A percentile compares a stretch with the other conserved stretches of the same genome.
These are phyloP conservation scores for Phytophthora palmivora DNA, from an alignment of 352 stramenopile species.

Conservation along the genomic window DNA sequence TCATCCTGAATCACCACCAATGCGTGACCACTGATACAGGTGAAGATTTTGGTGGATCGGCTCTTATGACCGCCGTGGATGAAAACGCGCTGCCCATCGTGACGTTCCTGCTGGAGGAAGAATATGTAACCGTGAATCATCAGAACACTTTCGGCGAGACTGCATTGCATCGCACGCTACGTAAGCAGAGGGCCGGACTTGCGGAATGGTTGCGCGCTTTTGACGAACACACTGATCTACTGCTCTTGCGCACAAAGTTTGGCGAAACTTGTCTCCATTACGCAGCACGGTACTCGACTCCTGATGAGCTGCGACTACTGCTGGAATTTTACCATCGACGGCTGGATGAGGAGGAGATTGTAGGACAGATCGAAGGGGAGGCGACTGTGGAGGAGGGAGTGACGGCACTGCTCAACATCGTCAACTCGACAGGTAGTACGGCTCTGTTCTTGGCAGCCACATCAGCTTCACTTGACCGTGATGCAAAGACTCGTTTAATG, in stretches of 20 bases:
- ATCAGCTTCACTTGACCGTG: slow-evolving; percentile 3
- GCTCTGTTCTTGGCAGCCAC: slow-evolving; percentile 16
- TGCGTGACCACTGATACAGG: slow-evolving; percentile 14
- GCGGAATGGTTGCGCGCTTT: slow-evolving; percentile 9
- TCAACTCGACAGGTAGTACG: slow-evolving; percentile 12
- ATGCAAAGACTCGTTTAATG: slow-evolving; percentile 20
- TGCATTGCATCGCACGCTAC: slow-evolving; percentile 19
- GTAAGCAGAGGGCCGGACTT: slow-evolving; percentile 2
- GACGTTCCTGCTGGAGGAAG: slow-evolving; percentile 26
- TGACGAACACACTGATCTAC: slow-evolving; percentile 1
- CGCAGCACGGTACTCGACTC: slow-evolving; percentile 19
- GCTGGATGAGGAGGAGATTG: background rate
- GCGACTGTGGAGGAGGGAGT: background rate
- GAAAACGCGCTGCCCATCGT: slow-evolving; percentile 9
- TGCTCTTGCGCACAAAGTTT: background rate
- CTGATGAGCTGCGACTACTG: slow-evolving; percentile 8
- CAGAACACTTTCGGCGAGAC: slow-evolving; percentile 21
- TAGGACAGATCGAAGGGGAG: too few species aligned
- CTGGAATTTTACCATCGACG: slow-evolving; percentile 8
- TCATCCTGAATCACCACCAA: slow-evolving; percentile 32
- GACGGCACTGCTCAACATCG: slow-evolving; percentile 1
- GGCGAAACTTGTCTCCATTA: slow-evolving; percentile 30
- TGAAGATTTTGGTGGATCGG: slow-evolving; percentile 21
- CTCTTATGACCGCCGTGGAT: slow-evolving; percentile 22
- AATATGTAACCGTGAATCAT: slow-evolving; percentile 6